A percentile compares a stretch with the other conserved stretches of the same genome.
phyloP scores from a whole-genome alignment of 2,329 filamentous ascomycete genomes.

The Zasmidium cellare region DNA sequence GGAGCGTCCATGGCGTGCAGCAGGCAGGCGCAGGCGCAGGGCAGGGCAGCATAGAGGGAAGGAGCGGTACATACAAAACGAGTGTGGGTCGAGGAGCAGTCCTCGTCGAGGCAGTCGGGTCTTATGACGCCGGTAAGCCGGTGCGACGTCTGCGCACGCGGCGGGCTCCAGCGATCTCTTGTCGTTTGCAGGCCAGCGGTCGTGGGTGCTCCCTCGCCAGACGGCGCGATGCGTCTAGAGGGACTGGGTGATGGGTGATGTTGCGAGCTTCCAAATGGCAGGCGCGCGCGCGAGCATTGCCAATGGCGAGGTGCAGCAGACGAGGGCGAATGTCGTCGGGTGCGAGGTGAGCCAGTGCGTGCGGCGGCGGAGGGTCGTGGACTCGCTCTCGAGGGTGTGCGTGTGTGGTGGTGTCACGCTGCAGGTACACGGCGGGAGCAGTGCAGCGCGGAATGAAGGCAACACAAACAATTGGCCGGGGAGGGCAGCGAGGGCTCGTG shows the following conservation, averaged over 20 bases:
- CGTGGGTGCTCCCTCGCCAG: background rate
- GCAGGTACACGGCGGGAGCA: no score
- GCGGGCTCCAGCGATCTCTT: constrained; percentile 4
- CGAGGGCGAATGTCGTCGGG: background rate
- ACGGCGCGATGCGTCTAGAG: background rate
- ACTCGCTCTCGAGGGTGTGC: background rate
- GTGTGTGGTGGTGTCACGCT: background rate
- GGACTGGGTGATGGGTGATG: background rate
- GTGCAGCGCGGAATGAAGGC: no score
- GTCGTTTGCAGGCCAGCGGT: background rate
- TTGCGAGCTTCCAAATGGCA: constrained; percentile 8
- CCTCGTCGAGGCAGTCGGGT: constrained; percentile 8
- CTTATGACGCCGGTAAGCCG: constrained; percentile 8
- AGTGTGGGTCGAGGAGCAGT: constrained; percentile 9
- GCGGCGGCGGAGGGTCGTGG: background rate
- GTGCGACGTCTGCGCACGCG: constrained; percentile 9
- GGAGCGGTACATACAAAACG: constrained; percentile 12
- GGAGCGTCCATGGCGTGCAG: background rate
- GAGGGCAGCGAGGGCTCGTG: no score
- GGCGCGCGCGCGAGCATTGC: background rate
- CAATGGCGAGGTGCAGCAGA: background rate
- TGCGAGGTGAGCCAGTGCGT: background rate
- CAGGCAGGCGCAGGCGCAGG: no score
- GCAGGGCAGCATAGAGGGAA: background rate
- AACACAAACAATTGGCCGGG: no score